Evolutionary conservation across 1,284 basidiomycete species (phyloP).

Genomic region (Fomitopsis palustris): DNA sequence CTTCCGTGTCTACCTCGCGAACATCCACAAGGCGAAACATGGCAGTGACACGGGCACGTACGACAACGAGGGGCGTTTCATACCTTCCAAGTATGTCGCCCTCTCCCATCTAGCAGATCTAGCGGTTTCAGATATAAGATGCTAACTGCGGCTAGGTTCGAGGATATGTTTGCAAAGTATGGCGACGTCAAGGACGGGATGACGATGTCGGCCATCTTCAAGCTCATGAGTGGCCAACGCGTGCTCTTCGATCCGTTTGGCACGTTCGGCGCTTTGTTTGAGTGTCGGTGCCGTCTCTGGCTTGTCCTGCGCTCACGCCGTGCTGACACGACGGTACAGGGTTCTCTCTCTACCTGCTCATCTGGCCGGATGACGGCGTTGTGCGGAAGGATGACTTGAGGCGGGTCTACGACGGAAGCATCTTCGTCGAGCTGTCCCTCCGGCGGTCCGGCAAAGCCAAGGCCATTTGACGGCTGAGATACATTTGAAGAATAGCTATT

Average conservation of each 20-base stretch:
- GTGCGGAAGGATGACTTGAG: slow-evolving; percentile 47
- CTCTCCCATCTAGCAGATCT: not conserved
- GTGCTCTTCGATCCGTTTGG: slow-evolving; percentile 35
- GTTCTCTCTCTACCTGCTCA: slow-evolving; percentile 43
- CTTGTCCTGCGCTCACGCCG: not conserved
- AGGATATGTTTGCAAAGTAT: slow-evolving; percentile 40
- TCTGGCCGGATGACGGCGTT: slow-evolving; percentile 44
- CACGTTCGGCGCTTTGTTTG: slow-evolving; percentile 28
- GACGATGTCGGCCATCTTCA: slow-evolving; percentile 23
- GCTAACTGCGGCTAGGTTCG: slow-evolving; percentile 23
- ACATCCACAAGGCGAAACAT: slow-evolving; percentile 44
- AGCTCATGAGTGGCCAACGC: slow-evolving; percentile 29
- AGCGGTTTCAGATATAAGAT: not conserved
- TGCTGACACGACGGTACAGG: slow-evolving; percentile 21
- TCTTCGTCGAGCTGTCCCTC: slow-evolving; percentile 22
- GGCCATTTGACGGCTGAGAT: not conserved
- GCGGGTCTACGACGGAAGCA: slow-evolving; percentile 40
- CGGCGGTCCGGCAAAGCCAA: slow-evolving; percentile 10
- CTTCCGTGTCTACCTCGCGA: slow-evolving; percentile 37
- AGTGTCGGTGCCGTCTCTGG: slow-evolving; percentile 24
- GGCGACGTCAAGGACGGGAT: slow-evolving; percentile 13
- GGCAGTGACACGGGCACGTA: slow-evolving; percentile 43
- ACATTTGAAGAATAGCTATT: no score
- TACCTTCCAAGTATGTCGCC: slow-evolving; percentile 27
- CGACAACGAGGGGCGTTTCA: slow-evolving; percentile 41